Percentiles rank a stretch among this genome's conserved stretches.
These are phyloP conservation scores for Fusarium sambucinum DNA, from an alignment of 2,329 filamentous ascomycete genomes.

Conservation along the genomic window DNA sequence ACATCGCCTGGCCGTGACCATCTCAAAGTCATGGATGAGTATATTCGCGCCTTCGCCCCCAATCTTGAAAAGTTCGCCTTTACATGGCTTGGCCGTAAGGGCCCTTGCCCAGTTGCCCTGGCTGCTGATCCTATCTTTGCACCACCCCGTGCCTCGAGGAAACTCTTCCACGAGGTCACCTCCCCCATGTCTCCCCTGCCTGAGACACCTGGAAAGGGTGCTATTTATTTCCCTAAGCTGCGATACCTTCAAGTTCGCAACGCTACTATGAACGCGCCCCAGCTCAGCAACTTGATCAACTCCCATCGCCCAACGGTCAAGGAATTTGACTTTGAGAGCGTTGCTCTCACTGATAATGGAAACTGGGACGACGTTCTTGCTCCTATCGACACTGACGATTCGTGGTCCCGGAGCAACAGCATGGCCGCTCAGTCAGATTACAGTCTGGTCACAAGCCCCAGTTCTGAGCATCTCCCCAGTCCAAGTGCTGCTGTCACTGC, in stretches of 20 bases:
- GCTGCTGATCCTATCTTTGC: constrained; percentile 77
- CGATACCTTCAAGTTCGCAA: constrained; percentile 79
- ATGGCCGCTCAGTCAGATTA: constrained; percentile 47
- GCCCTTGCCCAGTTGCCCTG: constrained; percentile 79
- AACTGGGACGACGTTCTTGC: constrained; percentile 87
- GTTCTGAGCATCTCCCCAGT: constrained; percentile 56
- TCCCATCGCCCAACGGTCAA: constrained; percentile 75
- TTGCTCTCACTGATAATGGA: constrained; percentile 74
- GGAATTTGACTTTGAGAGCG: constrained; percentile 85
- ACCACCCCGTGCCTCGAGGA: constrained; percentile 64
- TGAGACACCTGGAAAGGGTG: constrained; percentile 62
- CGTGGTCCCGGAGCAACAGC: constrained; percentile 53
- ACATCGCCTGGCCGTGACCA: constrained; percentile 74
- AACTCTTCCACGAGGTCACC: constrained; percentile 74
- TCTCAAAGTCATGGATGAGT: constrained; percentile 83
- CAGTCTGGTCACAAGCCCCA: constrained; percentile 52
- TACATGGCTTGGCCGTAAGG: constrained; percentile 80
- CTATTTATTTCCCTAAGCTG: constrained; percentile 75
- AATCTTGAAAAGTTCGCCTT: constrained; percentile 79
- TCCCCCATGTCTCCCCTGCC: constrained; percentile 74
- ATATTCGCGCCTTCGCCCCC: constrained; percentile 76
- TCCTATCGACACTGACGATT: constrained; percentile 66
- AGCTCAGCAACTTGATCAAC: constrained; percentile 76
- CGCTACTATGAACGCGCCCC: constrained; percentile 75
- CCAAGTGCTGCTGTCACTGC: constrained; percentile 68